Conservation (phyloP, 73 alveolate species). For the Paramecium bursaria region DNA sequence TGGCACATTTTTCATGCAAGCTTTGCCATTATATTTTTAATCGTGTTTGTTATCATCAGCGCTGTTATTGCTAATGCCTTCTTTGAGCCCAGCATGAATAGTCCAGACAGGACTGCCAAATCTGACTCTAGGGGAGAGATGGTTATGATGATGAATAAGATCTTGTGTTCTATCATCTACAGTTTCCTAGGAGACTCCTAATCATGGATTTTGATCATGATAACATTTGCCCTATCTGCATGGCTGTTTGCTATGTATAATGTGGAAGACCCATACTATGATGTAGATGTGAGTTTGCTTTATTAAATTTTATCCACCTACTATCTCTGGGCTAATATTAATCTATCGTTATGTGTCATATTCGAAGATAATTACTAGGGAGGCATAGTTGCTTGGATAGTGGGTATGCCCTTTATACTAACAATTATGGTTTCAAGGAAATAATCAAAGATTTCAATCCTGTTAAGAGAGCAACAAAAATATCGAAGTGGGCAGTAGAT, state of each 20-base stretch:
- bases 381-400: slow-evolving; percentile 82
- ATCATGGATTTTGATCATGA: slow-evolving; percentile 56
- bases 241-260: slow-evolving; percentile 56
- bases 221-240: slow-evolving; percentile 44
- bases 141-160: slow-evolving; percentile 52
- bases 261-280: slow-evolving; percentile 67
- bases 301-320: slow-evolving; percentile 42
- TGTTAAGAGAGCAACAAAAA: slow-evolving; percentile 83
- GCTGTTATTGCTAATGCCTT: slow-evolving; percentile 63
- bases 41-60: slow-evolving; percentile 57
- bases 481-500: slow-evolving; percentile 90
- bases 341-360: slow-evolving; percentile 77
- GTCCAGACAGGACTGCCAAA: slow-evolving; percentile 63
- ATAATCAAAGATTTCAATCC: slow-evolving; percentile 78
- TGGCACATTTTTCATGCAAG: slow-evolving; percentile 63
- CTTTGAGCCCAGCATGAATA: slow-evolving; percentile 70
- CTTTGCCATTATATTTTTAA: slow-evolving; percentile 38
- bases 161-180: slow-evolving; percentile 31
- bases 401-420: slow-evolving; percentile 87
- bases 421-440: slow-evolving; percentile 79
- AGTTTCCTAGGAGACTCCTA: slow-evolving; percentile 48
- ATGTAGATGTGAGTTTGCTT: slow-evolving; percentile 58
- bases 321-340: slow-evolving; percentile 73
- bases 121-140: slow-evolving; percentile 64
- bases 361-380: slow-evolving; percentile 83